phyloP scores from a whole-genome alignment of 2,329 filamentous ascomycete genomes.

The Sclerotiophoma versabilis region DNA sequence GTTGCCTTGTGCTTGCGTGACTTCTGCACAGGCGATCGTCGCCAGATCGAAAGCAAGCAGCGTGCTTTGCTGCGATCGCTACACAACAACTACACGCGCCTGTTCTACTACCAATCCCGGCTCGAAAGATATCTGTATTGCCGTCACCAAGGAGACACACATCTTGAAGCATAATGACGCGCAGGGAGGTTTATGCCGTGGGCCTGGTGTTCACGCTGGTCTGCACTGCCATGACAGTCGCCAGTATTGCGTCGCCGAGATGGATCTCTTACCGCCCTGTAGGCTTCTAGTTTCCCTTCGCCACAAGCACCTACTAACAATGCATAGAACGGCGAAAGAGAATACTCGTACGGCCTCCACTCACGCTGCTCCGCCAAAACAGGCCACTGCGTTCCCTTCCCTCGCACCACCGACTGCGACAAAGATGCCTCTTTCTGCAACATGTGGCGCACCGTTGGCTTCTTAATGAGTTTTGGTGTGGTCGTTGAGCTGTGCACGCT shows the following conservation, averaged over 20 bases:
- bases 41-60: constrained; percentile 4
- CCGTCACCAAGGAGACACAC: not conserved
- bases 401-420: constrained; percentile 70
- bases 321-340: constrained; percentile 41
- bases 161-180: constrained; percentile 51
- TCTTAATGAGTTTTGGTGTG: constrained; percentile 83
- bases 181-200: constrained; percentile 57
- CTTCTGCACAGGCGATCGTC: constrained; percentile 17
- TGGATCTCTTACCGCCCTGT: constrained; percentile 71
- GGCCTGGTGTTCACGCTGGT: constrained; percentile 57
- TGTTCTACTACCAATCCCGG: constrained; percentile 1
- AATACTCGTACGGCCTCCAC: constrained; percentile 75
- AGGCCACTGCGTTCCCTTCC: constrained; percentile 70
- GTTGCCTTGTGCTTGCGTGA: constrained; percentile 15
- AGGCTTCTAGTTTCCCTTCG: constrained; percentile 13
- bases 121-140: not conserved
- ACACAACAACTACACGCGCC: constrained; percentile 8
- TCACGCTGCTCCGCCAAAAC: constrained; percentile 76
- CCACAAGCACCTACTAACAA: constrained; percentile 9
- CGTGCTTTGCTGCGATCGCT: not conserved
- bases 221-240: constrained; percentile 72
- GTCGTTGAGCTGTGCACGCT: constrained; percentile 82
- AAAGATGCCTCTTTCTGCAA: constrained; percentile 80
- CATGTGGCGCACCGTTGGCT: constrained; percentile 88
- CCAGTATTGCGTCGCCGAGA: constrained; percentile 71